Conservation (phyloP, 2,329 filamentous ascomycete species). For the Ophiobolus disseminans region DNA sequence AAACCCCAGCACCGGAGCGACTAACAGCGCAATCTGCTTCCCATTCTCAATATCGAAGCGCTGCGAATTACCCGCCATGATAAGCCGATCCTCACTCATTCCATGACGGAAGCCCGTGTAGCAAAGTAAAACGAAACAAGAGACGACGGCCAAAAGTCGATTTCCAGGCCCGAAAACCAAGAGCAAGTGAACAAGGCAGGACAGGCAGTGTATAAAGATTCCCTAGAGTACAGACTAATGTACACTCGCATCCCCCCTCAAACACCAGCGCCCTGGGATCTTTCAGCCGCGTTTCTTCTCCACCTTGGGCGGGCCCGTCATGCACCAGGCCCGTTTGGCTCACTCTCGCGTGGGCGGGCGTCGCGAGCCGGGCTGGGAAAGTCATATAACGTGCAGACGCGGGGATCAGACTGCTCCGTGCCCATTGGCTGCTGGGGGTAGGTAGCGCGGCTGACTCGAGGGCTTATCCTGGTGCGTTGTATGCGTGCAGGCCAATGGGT, state of each 20-base stretch:
- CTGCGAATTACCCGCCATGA: conserved; percentile 16
- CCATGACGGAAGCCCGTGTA: not conserved
- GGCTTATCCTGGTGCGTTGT: not conserved
- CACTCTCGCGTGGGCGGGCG: not conserved
- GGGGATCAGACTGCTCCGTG: not conserved
- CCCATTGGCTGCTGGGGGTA: not conserved
- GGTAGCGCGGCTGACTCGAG: conserved; percentile 2
- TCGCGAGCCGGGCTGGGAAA: conserved; percentile 6
- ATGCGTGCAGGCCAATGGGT: not conserved
- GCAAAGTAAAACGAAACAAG: no score
- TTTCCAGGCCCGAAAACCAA: no score
- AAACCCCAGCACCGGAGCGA: conserved; percentile 24
- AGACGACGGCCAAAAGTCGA: no score
- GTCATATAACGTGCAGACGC: not conserved
- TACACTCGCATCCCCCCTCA: no score
- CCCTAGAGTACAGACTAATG: no score
- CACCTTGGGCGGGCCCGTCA: not conserved
- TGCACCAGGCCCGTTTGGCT: not conserved
- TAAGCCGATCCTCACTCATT: not conserved
- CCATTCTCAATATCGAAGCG: conserved; percentile 27
- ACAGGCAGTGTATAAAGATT: no score
- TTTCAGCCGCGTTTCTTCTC: no score
- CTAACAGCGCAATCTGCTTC: conserved; percentile 23
- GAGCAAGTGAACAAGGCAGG: no score
- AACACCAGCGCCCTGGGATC: no score